These are phyloP conservation scores for Apiospora arundinis DNA, from an alignment of 2,329 filamentous ascomycete species.

Conservation along the genomic window DNA sequence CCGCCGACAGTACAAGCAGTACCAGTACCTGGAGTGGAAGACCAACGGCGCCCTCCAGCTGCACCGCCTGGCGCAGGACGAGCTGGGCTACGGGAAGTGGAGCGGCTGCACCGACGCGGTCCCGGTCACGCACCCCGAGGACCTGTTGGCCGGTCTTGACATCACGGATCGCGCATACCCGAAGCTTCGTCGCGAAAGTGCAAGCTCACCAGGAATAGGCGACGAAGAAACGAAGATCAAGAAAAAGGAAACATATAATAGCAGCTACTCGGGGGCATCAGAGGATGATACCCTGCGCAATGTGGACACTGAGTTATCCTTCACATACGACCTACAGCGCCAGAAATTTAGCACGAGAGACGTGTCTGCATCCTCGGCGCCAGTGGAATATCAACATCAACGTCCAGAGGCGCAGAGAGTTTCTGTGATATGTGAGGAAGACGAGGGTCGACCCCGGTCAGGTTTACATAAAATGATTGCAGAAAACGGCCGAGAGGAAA, in stretches of 20 bases:
- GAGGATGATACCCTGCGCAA: background rate
- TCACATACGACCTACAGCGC: background rate
- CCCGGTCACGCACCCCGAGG: background rate
- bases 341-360: background rate
- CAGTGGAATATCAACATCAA: fast-evolving
- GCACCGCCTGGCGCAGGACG: slow-evolving; percentile 11
- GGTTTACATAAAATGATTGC: too few species aligned
- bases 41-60: slow-evolving; percentile 8
- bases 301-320: background rate
- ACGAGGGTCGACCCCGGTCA: too few species aligned
- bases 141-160: background rate
- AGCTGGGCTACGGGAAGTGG: slow-evolving; percentile 8
- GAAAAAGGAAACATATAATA: background rate
- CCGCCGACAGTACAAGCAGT: background rate
- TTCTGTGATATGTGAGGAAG: background rate
- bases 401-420: background rate
- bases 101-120: slow-evolving; percentile 1
- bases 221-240: background rate
- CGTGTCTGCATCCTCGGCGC: background rate
- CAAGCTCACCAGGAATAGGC: too few species aligned
- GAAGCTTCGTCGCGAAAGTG: background rate
- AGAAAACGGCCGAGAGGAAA: too few species aligned
- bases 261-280: background rate
- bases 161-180: background rate
- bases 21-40: slow-evolving; percentile 17